Evolutionary conservation across 202 grass and related monocot species (phyloP).

Genomic region (Miscanthus sacchariflorus): DNA sequence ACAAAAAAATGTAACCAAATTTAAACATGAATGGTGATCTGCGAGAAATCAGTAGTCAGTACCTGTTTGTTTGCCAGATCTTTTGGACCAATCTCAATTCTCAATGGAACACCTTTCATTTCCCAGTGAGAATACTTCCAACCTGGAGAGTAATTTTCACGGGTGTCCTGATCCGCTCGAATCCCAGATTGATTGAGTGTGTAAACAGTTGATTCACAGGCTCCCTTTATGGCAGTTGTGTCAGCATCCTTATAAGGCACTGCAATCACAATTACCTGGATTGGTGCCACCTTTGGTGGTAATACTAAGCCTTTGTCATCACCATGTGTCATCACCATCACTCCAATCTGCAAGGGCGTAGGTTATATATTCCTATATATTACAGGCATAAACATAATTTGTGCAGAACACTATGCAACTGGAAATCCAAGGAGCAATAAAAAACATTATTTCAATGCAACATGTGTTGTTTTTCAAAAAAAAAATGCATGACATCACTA

Average conservation of each 20-base stretch:
- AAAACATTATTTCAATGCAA: background rate
- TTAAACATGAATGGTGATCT: conserved; percentile 12
- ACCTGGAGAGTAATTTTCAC: conserved; percentile 94
- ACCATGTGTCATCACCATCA: conserved; percentile 97
- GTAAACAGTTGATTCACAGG: conserved; percentile 71
- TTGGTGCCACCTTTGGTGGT: conserved; percentile 87
- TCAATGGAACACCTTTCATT: conserved; percentile 97
- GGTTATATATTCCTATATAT: conserved; percentile 1
- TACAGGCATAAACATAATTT: conserved; percentile 13
- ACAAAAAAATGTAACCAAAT: conserved; percentile 23
- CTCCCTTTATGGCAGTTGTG: conserved; percentile 76
- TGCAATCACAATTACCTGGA: conserved; percentile 87
- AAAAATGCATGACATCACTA: background rate
- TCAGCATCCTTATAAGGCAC: conserved; percentile 97
- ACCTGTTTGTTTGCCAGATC: conserved; percentile 97
- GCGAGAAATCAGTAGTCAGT: conserved; percentile 40
- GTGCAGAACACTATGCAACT: background rate
- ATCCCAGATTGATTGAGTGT: conserved; percentile 62
- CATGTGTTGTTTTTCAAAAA: background rate
- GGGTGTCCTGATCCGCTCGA: conserved; percentile 74
- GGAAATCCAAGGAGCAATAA: background rate
- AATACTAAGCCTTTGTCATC: conserved; percentile 98
- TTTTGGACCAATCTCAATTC: conserved; percentile 97
- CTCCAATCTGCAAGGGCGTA: conserved; percentile 70
- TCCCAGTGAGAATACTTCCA: conserved; percentile 99